These are phyloP conservation scores for Nadsonia commutata DNA, from an alignment of 1,139 yeast species.

Conservation along the genomic window DNA sequence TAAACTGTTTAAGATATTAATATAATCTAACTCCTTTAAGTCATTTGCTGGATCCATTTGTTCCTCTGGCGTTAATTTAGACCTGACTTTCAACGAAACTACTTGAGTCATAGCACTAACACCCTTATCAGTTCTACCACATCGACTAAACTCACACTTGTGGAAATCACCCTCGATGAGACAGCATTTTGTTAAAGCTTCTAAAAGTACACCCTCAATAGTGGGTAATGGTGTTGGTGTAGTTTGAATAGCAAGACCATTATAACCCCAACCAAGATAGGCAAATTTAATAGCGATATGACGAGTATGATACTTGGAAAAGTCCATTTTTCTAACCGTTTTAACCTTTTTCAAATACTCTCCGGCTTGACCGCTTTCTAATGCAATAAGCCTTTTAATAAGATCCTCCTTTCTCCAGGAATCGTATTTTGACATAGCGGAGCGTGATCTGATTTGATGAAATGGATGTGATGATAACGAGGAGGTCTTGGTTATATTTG, in stretches of 20 bases:
- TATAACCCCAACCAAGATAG: conserved; percentile 54
- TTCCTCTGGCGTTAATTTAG: conserved; percentile 41
- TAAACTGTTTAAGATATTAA: conserved; percentile 57
- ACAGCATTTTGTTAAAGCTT: conserved; percentile 54
- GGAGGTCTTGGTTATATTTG: too few species aligned
- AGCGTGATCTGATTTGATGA: background rate
- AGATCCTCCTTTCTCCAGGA: conserved; percentile 41
- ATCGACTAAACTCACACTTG: conserved; percentile 62
- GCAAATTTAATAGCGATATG: conserved; percentile 72
- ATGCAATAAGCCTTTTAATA: conserved; percentile 31
- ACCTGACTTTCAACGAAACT: conserved; percentile 62
- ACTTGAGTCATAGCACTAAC: conserved; percentile 97
- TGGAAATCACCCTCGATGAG: conserved; percentile 51
- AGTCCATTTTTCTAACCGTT: conserved; percentile 27
- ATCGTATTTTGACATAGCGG: conserved; percentile 22
- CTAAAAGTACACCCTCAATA: conserved; percentile 62
- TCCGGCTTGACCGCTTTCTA: conserved; percentile 26
- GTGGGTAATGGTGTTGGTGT: conserved; percentile 67
- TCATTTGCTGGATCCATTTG: conserved; percentile 47
- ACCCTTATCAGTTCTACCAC: conserved; percentile 95
- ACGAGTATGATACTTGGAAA: conserved; percentile 49
- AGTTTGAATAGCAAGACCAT: conserved; percentile 69
- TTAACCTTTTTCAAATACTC: background rate
- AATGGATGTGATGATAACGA: background rate
- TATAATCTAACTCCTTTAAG: conserved; percentile 55